phyloP scores from a whole-genome alignment of 2,329 filamentous ascomycete species.

The Ophiocordyceps robertsii region DNA sequence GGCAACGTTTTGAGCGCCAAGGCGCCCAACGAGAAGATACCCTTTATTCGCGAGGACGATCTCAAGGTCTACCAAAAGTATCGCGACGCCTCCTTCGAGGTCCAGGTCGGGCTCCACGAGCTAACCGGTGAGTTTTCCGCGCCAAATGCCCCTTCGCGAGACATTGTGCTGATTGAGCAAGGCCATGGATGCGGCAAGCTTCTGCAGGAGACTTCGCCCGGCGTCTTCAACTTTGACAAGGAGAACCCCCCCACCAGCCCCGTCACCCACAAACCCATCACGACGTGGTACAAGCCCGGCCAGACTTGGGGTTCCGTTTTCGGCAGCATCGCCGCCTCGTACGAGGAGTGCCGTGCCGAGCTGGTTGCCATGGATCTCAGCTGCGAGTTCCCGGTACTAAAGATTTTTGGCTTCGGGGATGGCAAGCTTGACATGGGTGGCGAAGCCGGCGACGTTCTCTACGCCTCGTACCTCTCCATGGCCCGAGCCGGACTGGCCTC shows the following conservation, averaged over 20 bases:
- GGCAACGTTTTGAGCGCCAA: conserved; percentile 89
- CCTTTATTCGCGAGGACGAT: conserved; percentile 73
- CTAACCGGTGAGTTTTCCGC: conserved; percentile 35
- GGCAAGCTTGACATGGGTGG: conserved; percentile 58
- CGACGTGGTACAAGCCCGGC: conserved; percentile 84
- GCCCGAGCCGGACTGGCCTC: conserved; percentile 80
- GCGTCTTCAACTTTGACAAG: conserved; percentile 78
- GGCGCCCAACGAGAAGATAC: conserved; percentile 81
- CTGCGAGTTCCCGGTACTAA: conserved; percentile 77
- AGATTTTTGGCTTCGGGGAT: conserved; percentile 85
- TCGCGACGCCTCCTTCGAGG: conserved; percentile 80
- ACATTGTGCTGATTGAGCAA: conserved; percentile 7
- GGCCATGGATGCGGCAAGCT: conserved; percentile 91
- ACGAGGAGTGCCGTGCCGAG: conserved; percentile 91
- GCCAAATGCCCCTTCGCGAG: too few relatives aligned
- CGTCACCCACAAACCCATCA: conserved; percentile 58
- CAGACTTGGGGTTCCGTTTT: conserved; percentile 94
- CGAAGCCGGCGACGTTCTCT: conserved; percentile 76
- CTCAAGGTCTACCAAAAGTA: conserved; percentile 68
- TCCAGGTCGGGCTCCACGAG: conserved; percentile 91
- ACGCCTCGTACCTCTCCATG: conserved; percentile 83
- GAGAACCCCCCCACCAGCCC: conserved; percentile 72
- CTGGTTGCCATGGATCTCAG: conserved; percentile 84
- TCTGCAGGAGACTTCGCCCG: conserved; percentile 73
- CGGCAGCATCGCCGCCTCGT: conserved; percentile 71